Percentiles rank a stretch among this genome's conserved stretches.
Evolutionary conservation across 768 basidiomycete species (phyloP).

Genomic region (Lyophyllum decastes): DNA sequence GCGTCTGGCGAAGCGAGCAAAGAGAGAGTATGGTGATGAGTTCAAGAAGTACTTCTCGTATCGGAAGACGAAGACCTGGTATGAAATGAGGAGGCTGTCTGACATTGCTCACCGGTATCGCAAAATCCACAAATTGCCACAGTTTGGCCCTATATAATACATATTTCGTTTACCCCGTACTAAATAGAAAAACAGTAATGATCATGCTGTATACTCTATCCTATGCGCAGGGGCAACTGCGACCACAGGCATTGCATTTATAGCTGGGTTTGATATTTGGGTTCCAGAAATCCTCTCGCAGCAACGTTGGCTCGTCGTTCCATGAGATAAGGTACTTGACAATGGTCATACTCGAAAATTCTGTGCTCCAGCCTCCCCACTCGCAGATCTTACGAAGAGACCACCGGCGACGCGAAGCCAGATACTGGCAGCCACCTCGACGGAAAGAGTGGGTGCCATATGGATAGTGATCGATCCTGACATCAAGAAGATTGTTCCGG

Average conservation of each 20-base stretch:
- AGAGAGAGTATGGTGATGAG: constrained; percentile 12
- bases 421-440: constrained; percentile 31
- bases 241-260: constrained; percentile 28
- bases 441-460: constrained; percentile 45
- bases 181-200: not conserved
- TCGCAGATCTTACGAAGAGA: constrained; percentile 37
- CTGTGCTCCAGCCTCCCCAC: constrained; percentile 49
- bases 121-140: constrained; percentile 1
- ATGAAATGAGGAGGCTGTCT: constrained; percentile 13
- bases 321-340: constrained; percentile 43
- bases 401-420: constrained; percentile 30
- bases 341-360: constrained; percentile 39
- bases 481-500: constrained; percentile 40
- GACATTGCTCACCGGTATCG: constrained; percentile 13
- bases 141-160: too few relatives aligned
- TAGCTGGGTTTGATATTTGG: constrained; percentile 23
- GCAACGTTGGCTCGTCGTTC: constrained; percentile 36
- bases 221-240: constrained; percentile 30
- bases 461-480: constrained; percentile 33
- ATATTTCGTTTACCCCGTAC: too few relatives aligned
- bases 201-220: not conserved
- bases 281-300: constrained; percentile 38
- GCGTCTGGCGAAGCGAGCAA: not conserved
- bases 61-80: constrained; percentile 6
- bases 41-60: constrained; percentile 19